A percentile compares a stretch with the other conserved stretches of the same genome.
Evolutionary conservation across 176 grass and related monocot genomes (phyloP).

Genomic region (Triticum timopheevii): DNA sequence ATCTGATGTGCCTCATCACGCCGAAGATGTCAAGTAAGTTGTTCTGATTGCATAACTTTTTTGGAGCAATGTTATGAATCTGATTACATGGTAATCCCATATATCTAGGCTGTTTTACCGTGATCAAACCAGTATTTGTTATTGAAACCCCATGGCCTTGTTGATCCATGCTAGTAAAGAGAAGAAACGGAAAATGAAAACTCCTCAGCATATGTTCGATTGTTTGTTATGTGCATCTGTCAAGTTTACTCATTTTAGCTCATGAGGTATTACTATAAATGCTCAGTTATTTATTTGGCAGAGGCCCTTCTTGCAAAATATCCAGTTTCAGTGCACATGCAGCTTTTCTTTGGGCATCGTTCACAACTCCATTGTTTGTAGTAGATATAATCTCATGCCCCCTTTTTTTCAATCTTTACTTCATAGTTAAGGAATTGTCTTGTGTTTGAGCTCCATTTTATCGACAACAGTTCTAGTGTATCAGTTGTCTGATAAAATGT

Average conservation of each 20-base stretch:
- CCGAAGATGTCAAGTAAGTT: constrained; percentile 30
- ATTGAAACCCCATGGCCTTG: not conserved
- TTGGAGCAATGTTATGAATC: too few species aligned
- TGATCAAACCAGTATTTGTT: not conserved
- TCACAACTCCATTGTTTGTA: not conserved
- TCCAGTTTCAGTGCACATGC: constrained; percentile 2
- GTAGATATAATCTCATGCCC: not conserved
- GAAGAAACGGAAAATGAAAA: not conserved
- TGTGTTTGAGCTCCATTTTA: not conserved
- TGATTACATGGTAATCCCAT: too few species aligned
- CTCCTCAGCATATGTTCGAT: not conserved
- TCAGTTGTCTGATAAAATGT: not conserved
- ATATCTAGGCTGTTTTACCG: not conserved
- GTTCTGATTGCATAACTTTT: not conserved
- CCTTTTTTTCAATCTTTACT: not conserved
- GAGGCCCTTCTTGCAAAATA: constrained; percentile 15
- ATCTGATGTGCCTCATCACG: not conserved
- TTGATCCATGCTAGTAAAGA: not conserved
- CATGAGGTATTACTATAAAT: too few species aligned
- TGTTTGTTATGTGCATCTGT: not conserved
- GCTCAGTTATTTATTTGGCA: not conserved
- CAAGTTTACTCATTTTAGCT: not conserved
- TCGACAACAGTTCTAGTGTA: not conserved
- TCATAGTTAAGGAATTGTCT: not conserved
- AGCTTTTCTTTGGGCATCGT: not conserved